Evolutionary conservation across 176 grass and related monocot genomes (phyloP).

Genomic region (Aechmea fasciata): DNA sequence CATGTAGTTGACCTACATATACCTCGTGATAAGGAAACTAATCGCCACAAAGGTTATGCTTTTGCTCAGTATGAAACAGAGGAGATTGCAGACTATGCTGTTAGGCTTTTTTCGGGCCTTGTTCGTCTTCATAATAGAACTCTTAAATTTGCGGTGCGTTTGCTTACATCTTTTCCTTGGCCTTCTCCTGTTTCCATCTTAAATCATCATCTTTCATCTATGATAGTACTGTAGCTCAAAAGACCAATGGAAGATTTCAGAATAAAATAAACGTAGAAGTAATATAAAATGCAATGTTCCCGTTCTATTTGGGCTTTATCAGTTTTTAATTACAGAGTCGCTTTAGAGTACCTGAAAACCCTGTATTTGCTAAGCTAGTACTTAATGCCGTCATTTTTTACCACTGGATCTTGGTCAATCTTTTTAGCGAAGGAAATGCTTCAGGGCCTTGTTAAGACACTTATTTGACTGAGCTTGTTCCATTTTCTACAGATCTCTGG

Average conservation of each 20-base stretch:
- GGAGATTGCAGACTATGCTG: constrained; percentile 95
- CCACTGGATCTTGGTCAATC: no score
- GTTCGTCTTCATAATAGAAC: constrained; percentile 78
- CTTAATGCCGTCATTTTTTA: no score
- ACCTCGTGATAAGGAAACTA: constrained; percentile 95
- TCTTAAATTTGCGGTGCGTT: constrained; percentile 95
- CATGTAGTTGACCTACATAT: constrained; percentile 82
- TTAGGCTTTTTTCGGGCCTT: constrained; percentile 91
- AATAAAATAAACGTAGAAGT: background rate
- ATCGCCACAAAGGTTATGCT: constrained; percentile 78
- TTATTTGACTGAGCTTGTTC: constrained; percentile 15
- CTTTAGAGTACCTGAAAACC: background rate
- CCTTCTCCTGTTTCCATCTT: background rate
- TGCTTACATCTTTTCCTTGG: constrained; percentile 22
- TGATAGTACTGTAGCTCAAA: constrained; percentile 3
- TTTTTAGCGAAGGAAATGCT: background rate
- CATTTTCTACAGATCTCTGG: constrained; percentile 69
- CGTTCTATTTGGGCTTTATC: background rate
- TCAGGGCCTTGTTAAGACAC: constrained; percentile 4
- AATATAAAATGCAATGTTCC: background rate
- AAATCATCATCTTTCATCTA: background rate
- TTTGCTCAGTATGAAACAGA: constrained; percentile 90
- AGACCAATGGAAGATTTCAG: background rate
- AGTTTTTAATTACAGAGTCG: background rate
- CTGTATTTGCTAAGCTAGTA: background rate